These are phyloP conservation scores for Candida mattraensis DNA, from an alignment of 805 yeast genomes.

Conservation along the genomic window DNA sequence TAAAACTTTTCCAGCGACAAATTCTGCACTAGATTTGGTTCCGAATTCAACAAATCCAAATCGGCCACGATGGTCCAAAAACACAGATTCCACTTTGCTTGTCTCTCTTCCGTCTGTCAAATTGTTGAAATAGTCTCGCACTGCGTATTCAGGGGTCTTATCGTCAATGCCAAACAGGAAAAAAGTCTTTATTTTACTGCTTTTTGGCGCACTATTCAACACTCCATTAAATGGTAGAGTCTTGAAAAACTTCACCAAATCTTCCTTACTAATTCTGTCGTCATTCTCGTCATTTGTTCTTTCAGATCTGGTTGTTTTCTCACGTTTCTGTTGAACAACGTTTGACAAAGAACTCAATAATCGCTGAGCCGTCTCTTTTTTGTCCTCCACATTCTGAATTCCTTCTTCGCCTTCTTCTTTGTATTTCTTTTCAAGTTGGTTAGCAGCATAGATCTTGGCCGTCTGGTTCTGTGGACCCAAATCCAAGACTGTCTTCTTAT, in stretches of 20 bases:
- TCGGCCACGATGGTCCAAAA: constrained; percentile 55
- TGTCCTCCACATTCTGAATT: constrained; percentile 21
- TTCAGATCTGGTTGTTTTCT: constrained; percentile 16
- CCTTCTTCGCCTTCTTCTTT: constrained; percentile 29
- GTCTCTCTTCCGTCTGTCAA: constrained; percentile 17
- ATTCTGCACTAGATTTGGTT: constrained; percentile 52
- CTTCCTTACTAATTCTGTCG: constrained; percentile 34
- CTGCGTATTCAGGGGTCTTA: constrained; percentile 61
- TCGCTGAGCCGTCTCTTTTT: constrained; percentile 42
- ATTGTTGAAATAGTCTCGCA: constrained; percentile 49
- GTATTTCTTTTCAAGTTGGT: constrained; percentile 39
- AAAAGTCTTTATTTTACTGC: constrained; percentile 49
- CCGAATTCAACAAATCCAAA: constrained; percentile 64
- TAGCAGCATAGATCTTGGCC: constrained; percentile 56
- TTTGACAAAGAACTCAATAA: constrained; percentile 38
- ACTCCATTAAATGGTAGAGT: constrained; percentile 70
- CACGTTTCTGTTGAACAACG: constrained; percentile 2
- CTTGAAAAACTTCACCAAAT: constrained; percentile 51
- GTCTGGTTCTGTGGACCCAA: constrained; percentile 41
- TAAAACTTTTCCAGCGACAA: constrained; percentile 30
- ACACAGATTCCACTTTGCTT: constrained; percentile 41
- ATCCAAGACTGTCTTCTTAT: constrained; percentile 9
- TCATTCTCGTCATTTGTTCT: constrained; percentile 16
- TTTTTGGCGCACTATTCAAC: constrained; percentile 40
- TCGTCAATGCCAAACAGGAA: constrained; percentile 76